A percentile compares a stretch with the other conserved stretches of the same genome.
Evolutionary conservation across 108 stramenopile species (phyloP).

Genomic region (Nannochloropsis oceanica): DNA sequence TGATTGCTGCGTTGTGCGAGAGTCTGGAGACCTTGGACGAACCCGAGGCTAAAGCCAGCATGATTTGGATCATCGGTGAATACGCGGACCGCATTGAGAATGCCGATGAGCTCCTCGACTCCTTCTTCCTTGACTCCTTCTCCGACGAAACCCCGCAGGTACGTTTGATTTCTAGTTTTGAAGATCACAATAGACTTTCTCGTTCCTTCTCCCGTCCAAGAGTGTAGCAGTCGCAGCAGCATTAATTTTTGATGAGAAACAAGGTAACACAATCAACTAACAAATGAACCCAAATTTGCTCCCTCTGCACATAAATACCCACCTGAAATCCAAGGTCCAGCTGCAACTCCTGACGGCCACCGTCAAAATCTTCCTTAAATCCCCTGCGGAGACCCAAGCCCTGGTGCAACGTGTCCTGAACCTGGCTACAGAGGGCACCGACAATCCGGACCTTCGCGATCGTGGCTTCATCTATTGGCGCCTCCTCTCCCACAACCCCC

Average conservation of each 20-base stretch:
- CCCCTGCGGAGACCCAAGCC: conserved; percentile 80
- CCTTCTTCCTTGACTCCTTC: conserved; percentile 48
- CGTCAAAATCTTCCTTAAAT: conserved; percentile 97
- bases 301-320: neutral
- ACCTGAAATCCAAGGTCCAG: conserved; percentile 63
- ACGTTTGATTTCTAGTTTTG: too few species aligned
- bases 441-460: conserved; percentile 97
- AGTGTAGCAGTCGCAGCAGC: too few species aligned
- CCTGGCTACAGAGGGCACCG: conserved; percentile 90
- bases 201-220: too few species aligned
- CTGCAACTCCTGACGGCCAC: conserved; percentile 93
- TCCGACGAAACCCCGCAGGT: neutral
- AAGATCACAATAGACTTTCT: too few species aligned
- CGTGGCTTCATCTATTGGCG: conserved; percentile 99
- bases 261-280: neutral
- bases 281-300: neutral
- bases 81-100: conserved; percentile 98
- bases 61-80: conserved; percentile 99
- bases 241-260: conserved; percentile 8
- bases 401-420: conserved; percentile 90
- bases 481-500: conserved; percentile 81
- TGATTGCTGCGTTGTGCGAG: conserved; percentile 96
- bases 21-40: conserved; percentile 96
- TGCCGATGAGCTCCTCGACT: conserved; percentile 93
- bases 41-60: conserved; percentile 91